Percentiles rank a stretch among this genome's conserved stretches.
phyloP scores from a whole-genome alignment of 179 eudicot species.

The Gypsophila paniculata region DNA sequence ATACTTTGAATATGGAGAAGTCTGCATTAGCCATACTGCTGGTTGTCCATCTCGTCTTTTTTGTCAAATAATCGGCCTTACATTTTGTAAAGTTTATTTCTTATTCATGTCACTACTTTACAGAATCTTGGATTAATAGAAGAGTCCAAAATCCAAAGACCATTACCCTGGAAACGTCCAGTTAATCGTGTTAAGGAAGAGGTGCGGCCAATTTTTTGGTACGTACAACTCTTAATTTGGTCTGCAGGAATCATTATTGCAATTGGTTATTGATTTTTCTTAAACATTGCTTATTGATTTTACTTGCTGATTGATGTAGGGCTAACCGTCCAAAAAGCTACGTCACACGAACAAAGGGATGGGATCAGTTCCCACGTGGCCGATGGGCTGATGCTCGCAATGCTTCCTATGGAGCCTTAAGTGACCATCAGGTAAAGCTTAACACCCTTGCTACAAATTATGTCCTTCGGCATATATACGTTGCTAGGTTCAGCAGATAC shows the following conservation, averaged over 20 bases:
- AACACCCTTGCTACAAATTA: not conserved
- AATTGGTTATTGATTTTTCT: not conserved
- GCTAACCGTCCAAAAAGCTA: conserved; percentile 98
- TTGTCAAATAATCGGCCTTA: not conserved
- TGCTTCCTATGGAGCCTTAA: conserved; percentile 82
- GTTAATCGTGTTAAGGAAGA: conserved; percentile 83
- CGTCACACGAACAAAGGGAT: conserved; percentile 72
- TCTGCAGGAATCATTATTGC: not conserved
- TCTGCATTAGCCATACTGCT: conserved; percentile 83
- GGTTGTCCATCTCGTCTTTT: conserved; percentile 38
- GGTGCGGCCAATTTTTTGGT: conserved; percentile 96
- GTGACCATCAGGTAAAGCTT: conserved; percentile 71
- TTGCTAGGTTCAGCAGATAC: conserved; percentile 9
- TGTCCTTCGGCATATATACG: not conserved
- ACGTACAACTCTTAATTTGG: conserved; percentile 18
- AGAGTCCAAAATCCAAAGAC: conserved; percentile 74
- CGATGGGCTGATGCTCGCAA: conserved; percentile 90
- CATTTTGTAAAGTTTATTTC: conserved; percentile 1
- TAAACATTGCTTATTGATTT: not conserved
- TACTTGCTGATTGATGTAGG: conserved; percentile 42
- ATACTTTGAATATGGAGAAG: conserved; percentile 96
- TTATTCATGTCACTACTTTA: conserved; percentile 14
- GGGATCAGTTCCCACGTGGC: conserved; percentile 93
- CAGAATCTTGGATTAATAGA: conserved; percentile 99
- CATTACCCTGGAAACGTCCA: conserved; percentile 91